Evolutionary conservation across 768 basidiomycete genomes (phyloP).

Genomic region (Boletus reticulatus): DNA sequence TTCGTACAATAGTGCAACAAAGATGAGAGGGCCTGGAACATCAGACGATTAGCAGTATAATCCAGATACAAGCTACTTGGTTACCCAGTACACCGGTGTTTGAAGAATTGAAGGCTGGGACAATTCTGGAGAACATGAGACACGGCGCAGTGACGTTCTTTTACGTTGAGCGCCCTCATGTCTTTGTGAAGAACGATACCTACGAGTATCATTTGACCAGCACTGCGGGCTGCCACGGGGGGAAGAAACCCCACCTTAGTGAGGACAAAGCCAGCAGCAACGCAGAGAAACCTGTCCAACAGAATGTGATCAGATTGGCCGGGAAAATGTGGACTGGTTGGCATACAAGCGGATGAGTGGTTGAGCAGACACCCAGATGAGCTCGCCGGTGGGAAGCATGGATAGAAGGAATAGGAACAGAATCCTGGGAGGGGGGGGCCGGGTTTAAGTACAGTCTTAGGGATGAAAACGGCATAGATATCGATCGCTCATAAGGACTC

Average conservation of each 20-base stretch:
- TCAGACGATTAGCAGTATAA: not conserved
- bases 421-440: not conserved
- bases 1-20: slow-evolving; percentile 60
- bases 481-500: not conserved
- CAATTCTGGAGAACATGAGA: slow-evolving; percentile 70
- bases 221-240: slow-evolving; percentile 52
- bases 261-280: slow-evolving; percentile 52
- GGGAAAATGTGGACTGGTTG: not conserved
- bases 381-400: slow-evolving; percentile 37
- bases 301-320: slow-evolving; percentile 1
- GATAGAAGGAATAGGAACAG: not conserved
- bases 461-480: not conserved
- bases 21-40: slow-evolving; percentile 55
- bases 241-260: slow-evolving; percentile 64
- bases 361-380: slow-evolving; percentile 63
- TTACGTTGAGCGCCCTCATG: not conserved
- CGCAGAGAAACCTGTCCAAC: slow-evolving; percentile 48
- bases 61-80: slow-evolving; percentile 4
- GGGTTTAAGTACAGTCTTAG: no score
- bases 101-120: slow-evolving; percentile 59
- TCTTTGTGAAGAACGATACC: not conserved
- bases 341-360: slow-evolving; percentile 59
- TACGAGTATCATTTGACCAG: slow-evolving; percentile 60
- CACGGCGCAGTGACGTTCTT: slow-evolving; percentile 60
- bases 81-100: slow-evolving; percentile 58